Base-by-base conservation (phyloP, 1,284 basidiomycete genomes). In the Amylostereum chailletii region DNA sequence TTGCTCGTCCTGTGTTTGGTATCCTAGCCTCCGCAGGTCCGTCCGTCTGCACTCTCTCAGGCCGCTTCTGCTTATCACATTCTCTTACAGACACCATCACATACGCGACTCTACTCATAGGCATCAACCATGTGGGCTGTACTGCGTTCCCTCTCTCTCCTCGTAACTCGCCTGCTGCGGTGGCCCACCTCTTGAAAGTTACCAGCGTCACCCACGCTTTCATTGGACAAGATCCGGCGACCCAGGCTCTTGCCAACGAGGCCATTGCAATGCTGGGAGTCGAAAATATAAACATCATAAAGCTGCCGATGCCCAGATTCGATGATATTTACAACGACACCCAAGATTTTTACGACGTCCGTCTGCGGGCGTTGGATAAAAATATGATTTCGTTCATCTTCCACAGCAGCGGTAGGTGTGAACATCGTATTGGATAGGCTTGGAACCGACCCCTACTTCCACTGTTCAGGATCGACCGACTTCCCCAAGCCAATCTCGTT, bases 81-180 rank as follows among this genome's bases (percentile, higher is more conserved):
- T 19, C 19, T 19, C 19, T 2, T 10, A 9, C 27, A 58, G 62
- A 62, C 44, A 46, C 57, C 11, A 53, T 60, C 36, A 51, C 53
- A 2, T 60, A 52, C 37, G 49, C 54, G 29, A 52, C 58, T 8
- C 29, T 54, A 27, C 36, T 59, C 3, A 26, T 57, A 5, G 57
- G 53, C 33, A 51, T 57, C 29, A 53, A 59, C 52, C 56, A 49
- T 5, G 53, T 54, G 8, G 58, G 58, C 8, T 55, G 45, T 31
- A 45, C 46, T 5, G 51, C 55, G 2, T 63, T 65, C 50, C 55
- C 58, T 3, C 54, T 64, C 42, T 64, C 63, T 11, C 39, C 41
- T 5, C 44, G 49, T n/a, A 51, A 51, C 33, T 51, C 49, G 2
- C 34, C 45, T 26, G 34, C 32, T 6, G 49, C 39, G 10, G 45